A percentile compares a stretch with the other conserved stretches of the same genome.
Evolutionary conservation across 2,329 filamentous ascomycete genomes (phyloP).

Genomic region (Aspergillus uvarum): DNA sequence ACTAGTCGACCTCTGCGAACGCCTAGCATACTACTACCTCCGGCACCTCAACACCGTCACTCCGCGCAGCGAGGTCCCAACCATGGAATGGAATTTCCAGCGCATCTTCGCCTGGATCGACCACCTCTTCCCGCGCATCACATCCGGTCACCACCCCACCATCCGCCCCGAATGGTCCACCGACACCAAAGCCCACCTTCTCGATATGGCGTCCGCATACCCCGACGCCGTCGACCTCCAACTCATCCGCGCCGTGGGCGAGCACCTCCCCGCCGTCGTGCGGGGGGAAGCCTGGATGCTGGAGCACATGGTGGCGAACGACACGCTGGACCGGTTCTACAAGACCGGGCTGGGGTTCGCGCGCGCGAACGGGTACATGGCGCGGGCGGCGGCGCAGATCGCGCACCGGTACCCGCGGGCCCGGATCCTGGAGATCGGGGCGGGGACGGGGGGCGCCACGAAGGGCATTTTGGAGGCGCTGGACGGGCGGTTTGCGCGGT

Average conservation of each 20-base stretch:
- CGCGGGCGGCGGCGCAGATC: slow-evolving; percentile 33
- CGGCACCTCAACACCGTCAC: not conserved
- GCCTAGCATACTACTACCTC: not conserved
- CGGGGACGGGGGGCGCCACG: slow-evolving; percentile 42
- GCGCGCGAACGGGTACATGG: slow-evolving; percentile 21
- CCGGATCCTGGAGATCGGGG: slow-evolving; percentile 39
- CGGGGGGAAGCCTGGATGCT: slow-evolving; percentile 35
- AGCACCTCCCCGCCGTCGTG: slow-evolving; percentile 10
- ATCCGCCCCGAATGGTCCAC: not conserved
- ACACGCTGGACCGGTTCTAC: slow-evolving; percentile 40
- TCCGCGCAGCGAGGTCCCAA: not conserved
- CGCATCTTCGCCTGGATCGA: not conserved
- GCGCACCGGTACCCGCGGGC: slow-evolving; percentile 39
- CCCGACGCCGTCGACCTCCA: not conserved
- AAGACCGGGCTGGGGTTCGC: slow-evolving; percentile 20
- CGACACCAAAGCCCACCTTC: not conserved
- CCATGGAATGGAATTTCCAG: not conserved
- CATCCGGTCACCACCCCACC: not conserved
- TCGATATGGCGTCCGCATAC: not conserved
- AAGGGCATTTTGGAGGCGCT: slow-evolving; percentile 34
- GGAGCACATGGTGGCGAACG: slow-evolving; percentile 37
- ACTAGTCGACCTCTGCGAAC: not conserved
- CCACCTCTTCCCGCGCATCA: not conserved
- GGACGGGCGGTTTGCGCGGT: slow-evolving; percentile 30
- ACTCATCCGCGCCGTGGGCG: slow-evolving; percentile 14